Base-by-base conservation (phyloP, 257 asterid species). In the Jaltomata sinuosa region DNA sequence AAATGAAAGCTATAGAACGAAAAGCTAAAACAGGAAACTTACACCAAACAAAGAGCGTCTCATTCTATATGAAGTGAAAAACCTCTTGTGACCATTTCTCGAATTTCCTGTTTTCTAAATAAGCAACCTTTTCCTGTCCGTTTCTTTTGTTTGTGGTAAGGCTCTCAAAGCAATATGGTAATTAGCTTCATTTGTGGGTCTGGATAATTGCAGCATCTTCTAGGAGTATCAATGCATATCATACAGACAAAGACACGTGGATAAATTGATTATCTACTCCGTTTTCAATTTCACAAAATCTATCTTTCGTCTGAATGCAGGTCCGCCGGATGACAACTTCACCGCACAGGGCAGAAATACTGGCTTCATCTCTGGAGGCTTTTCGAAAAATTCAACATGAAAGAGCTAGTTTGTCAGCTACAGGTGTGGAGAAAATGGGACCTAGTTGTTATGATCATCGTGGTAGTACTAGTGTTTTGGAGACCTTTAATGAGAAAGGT, bases 251-350 rank as follows among this genome's bases (percentile, higher is more conserved):
- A 76, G 38, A 47, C n/a, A 25, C 61, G 12, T 49, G 61, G 62
- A 49, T 76, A 49, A 52, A 76, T 76, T 76, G 42, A 27, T 27
- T 76, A 76, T 76, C 42, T 47, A 47, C 81, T 47, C 81, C 16
- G 3, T 76, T 49, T 76, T 76, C 40, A 27, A 8, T 27, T 49
- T 49, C 14, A 76, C 42, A 76, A 76, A 76, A 18, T 74, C 57
- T 49, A 3, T 76, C 81, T 15, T 49, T 76, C 57, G n/a, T 76
- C 81, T 47, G 34, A 76, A 29, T 83, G 86, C 93, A 97, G 99
- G 98, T 97, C 79, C 98, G 99, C 40, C 93, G 99, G 87, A 97
- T 97, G 98, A 97, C 99, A 77, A 93, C 98, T 88, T 97, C 99
- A 83, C 98, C 98, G n/a, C 94, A 88, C 85, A 97, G 98, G 91